Conservation (phyloP, 768 basidiomycete species). For the Lanmaoa rubissima region DNA sequence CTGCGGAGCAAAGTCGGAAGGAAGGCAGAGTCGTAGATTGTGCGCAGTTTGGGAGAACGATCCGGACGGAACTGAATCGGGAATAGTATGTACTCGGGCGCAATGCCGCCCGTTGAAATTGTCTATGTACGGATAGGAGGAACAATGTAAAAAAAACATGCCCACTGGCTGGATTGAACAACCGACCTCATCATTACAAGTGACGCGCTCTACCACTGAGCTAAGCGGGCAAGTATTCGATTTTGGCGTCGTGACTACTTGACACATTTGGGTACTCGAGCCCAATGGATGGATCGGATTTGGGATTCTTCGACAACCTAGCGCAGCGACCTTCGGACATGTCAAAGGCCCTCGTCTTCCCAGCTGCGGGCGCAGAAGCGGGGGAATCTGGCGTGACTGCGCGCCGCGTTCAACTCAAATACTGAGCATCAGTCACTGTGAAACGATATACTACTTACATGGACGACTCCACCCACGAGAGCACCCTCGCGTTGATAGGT, state of each 20-base stretch:
- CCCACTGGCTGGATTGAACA: conserved; percentile 46
- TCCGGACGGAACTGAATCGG: conserved; percentile 35
- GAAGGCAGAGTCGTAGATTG: conserved; percentile 72
- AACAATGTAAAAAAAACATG: conserved; percentile 15
- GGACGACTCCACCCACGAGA: conserved; percentile 10
- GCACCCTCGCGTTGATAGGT: conserved; percentile 25
- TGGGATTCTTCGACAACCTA: no score
- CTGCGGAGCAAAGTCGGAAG: conserved; percentile 74
- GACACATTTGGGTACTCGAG: not conserved
- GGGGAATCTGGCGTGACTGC: not conserved
- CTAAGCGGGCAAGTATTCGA: conserved; percentile 33
- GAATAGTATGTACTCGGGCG: not conserved
- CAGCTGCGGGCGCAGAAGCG: not conserved
- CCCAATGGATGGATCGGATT: no score
- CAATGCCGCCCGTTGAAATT: no score
- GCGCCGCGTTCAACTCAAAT: not conserved
- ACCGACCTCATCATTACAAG: conserved; percentile 47
- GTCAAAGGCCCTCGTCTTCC: not conserved
- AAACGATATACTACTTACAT: not conserved
- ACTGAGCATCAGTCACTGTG: not conserved
- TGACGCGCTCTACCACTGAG: conserved; percentile 47
- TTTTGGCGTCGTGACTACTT: not conserved
- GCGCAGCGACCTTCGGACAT: not conserved
- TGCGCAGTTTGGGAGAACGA: conserved; percentile 56
- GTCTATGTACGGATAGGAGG: not conserved